A percentile compares a stretch with the other conserved stretches of the same genome.
phyloP scores from a whole-genome alignment of 345 rosid genomes.

The Eucalyptus viminalis region DNA sequence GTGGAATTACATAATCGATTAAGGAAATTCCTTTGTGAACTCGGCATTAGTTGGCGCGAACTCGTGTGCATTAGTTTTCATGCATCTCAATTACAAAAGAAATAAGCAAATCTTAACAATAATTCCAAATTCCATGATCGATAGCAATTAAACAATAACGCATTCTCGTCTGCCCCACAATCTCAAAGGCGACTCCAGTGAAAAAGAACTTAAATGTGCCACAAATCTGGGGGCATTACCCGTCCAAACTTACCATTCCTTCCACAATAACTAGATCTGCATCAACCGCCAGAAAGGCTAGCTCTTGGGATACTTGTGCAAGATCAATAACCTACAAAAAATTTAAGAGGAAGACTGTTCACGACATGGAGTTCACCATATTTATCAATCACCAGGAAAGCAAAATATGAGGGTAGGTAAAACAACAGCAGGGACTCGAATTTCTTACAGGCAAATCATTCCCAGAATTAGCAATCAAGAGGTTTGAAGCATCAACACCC shows the following conservation, averaged over 20 bases:
- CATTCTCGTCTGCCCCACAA: not conserved
- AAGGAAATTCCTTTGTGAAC: not conserved
- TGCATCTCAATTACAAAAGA: not conserved
- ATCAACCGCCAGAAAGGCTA: constrained; percentile 73
- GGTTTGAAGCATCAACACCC: constrained; percentile 79
- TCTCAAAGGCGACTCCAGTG: not conserved
- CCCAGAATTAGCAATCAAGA: constrained; percentile 85
- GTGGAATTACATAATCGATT: not conserved
- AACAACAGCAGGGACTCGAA: not conserved
- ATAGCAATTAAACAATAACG: not conserved
- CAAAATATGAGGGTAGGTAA: not conserved
- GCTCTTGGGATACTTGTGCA: constrained; percentile 73
- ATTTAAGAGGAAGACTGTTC: not conserved
- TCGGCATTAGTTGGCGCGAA: not conserved
- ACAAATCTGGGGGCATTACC: not conserved
- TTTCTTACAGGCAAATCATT: constrained; percentile 89
- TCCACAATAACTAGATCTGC: constrained; percentile 87
- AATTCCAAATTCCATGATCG: not conserved
- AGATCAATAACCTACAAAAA: constrained; percentile 90
- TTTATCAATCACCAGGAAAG: not conserved
- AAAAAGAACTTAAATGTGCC: not conserved
- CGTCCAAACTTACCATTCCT: constrained; percentile 74
- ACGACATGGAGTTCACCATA: not conserved
- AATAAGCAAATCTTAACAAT: not conserved
- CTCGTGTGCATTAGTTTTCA: not conserved